Conservation (phyloP, 495 filamentous ascomycete species). For the Hypoxylon intermedium region DNA sequence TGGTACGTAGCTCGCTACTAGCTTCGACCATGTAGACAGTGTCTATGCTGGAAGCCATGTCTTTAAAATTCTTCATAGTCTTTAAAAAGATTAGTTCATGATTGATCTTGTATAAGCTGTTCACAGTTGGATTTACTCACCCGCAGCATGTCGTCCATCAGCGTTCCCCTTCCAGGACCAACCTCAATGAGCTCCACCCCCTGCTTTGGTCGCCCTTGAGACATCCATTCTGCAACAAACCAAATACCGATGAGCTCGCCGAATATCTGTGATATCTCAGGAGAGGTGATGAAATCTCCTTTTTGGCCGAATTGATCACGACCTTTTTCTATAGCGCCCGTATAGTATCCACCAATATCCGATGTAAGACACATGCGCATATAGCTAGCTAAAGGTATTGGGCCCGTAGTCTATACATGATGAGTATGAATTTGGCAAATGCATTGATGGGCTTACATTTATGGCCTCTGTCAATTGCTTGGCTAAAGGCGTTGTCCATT, state of each 20-base stretch:
- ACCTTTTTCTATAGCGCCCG: conserved; percentile 64
- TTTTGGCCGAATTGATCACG: conserved; percentile 86
- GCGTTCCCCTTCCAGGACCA: conserved; percentile 90
- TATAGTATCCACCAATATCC: conserved; percentile 93
- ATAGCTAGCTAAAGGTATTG: conserved; percentile 87
- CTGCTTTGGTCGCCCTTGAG: conserved; percentile 73
- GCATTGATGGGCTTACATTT: conserved; percentile 58
- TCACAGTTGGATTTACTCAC: conserved; percentile 56
- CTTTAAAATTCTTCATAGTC: conserved; percentile 85
- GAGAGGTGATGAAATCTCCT: conserved; percentile 95
- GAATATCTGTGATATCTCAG: conserved; percentile 96
- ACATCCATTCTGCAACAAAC: conserved; percentile 95
- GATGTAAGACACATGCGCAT: conserved; percentile 98
- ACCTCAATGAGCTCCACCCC: conserved; percentile 90
- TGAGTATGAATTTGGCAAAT: conserved; percentile 5
- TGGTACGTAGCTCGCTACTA: conserved; percentile 72
- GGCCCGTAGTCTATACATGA: conserved; percentile 71
- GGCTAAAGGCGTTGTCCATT: conserved; percentile 91
- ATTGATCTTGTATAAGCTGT: not conserved
- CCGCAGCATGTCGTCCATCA: conserved; percentile 96
- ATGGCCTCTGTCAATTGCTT: conserved; percentile 84
- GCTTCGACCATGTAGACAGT: conserved; percentile 91
- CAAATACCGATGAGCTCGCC: conserved; percentile 93
- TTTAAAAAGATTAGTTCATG: conserved; percentile 43
- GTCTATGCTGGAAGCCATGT: conserved; percentile 77